Conservation (phyloP, 2,329 filamentous ascomycete species). For the Colletotrichum chrysophilum region DNA sequence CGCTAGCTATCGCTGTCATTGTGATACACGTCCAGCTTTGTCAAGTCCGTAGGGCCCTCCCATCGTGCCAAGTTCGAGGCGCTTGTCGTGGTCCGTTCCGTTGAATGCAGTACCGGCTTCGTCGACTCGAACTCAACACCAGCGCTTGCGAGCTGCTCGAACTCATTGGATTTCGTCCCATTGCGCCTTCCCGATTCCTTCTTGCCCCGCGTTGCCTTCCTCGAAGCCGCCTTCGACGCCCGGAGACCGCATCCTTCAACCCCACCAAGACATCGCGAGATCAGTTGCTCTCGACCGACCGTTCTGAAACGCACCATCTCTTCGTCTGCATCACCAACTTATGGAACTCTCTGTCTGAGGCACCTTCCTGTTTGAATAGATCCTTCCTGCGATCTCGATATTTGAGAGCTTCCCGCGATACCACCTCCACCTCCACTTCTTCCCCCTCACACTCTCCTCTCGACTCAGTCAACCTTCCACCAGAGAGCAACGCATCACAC, state of each 20-base stretch:
- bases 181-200: neutral
- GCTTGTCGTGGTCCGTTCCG: neutral
- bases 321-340: rapidly evolving
- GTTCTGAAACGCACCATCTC: neutral
- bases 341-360: neutral
- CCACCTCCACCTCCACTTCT: neutral
- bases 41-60: neutral
- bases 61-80: neutral
- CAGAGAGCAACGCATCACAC: rapidly evolving
- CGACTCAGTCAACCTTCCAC: neutral
- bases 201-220: neutral
- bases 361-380: neutral
- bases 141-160: neutral
- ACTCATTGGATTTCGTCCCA: neutral
- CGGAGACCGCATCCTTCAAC: neutral
- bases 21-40: neutral
- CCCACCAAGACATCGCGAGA: neutral
- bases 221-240: neutral
- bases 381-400: neutral
- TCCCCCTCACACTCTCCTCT: neutral
- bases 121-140: neutral
- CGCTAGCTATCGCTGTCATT: neutral
- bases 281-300: neutral
- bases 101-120: neutral
- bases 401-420: neutral